A percentile compares a stretch with the other conserved stretches of the same genome.
Evolutionary conservation across 768 basidiomycete species (phyloP).

Genomic region (Panus rudis): DNA sequence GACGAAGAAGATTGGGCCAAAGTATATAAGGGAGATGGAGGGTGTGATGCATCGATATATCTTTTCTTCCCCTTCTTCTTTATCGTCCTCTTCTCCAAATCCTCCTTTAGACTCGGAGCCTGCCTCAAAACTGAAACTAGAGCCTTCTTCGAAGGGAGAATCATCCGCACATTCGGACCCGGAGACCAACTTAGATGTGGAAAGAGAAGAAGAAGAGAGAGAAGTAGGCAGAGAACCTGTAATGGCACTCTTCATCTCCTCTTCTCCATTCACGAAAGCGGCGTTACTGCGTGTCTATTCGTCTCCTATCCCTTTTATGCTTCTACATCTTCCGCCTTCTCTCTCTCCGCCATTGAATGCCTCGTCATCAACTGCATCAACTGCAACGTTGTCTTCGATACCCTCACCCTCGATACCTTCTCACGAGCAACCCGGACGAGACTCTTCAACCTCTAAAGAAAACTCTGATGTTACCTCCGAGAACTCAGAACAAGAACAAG

Average conservation of each 20-base stretch:
- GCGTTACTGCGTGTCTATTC: conserved; percentile 65
- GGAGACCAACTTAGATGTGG: conserved; percentile 5
- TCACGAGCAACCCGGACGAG: too few species aligned
- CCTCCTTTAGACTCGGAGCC: background rate
- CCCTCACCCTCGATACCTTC: too few species aligned
- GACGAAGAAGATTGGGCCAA: conserved; percentile 71
- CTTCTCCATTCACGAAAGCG: conserved; percentile 70
- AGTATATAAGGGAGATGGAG: conserved; percentile 83
- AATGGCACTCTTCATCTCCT: conserved; percentile 75
- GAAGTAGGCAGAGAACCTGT: conserved; percentile 24
- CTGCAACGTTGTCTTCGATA: too few species aligned
- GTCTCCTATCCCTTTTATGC: conserved; percentile 71
- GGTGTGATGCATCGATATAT: conserved; percentile 64
- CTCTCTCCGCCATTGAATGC: too few species aligned
- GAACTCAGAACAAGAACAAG: conserved; percentile 1
- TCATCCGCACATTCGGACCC: too few species aligned
- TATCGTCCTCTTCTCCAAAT: background rate
- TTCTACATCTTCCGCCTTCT: conserved; percentile 65
- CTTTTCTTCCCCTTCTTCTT: background rate
- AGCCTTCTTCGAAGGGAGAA: too few species aligned
- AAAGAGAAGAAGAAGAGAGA: background rate
- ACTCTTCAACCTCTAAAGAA: too few species aligned
- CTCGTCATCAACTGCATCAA: too few species aligned
- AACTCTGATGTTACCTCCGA: background rate
- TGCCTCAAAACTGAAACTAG: too few species aligned